Conservation (phyloP, 768 basidiomycete species). For the Cyathus striatus region DNA sequence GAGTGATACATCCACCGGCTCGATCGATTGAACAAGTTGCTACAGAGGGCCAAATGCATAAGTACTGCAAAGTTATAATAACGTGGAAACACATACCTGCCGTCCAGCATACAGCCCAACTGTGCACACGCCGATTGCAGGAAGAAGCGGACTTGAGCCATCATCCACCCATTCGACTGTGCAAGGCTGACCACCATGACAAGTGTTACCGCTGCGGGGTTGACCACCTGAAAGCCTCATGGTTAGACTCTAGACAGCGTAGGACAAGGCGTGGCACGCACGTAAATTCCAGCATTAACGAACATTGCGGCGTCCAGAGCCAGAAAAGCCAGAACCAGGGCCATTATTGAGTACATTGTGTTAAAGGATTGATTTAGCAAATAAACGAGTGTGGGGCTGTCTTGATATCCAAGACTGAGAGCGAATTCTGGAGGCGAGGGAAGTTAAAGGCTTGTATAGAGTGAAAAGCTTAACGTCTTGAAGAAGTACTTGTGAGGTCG, state of each 20-base stretch:
- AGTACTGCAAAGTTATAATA: background rate
- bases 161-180: slow-evolving; percentile 61
- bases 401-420: background rate
- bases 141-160: slow-evolving; percentile 43
- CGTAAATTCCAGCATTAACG: slow-evolving; percentile 35
- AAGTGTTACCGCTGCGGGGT: slow-evolving; percentile 40
- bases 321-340: slow-evolving; percentile 9
- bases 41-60: slow-evolving; percentile 15
- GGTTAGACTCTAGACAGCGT: background rate
- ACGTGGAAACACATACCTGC: slow-evolving; percentile 38
- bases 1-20: slow-evolving; percentile 47
- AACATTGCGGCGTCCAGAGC: slow-evolving; percentile 16
- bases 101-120: slow-evolving; percentile 58
- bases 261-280: slow-evolving; percentile 16
- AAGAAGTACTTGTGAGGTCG: too few relatives aligned
- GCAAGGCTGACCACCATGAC: slow-evolving; percentile 51
- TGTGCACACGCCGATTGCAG: slow-evolving; percentile 43
- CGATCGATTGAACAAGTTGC: slow-evolving; percentile 54
- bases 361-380: background rate
- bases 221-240: slow-evolving; percentile 33
- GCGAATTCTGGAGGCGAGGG: too few relatives aligned
- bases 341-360: background rate
- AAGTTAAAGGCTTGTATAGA: too few relatives aligned
- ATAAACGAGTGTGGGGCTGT: background rate
- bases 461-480: too few relatives aligned